Percentiles rank a stretch among this genome's conserved stretches.
phyloP scores from a whole-genome alignment of 2,329 filamentous ascomycete genomes.

The Onygenales sp. region DNA sequence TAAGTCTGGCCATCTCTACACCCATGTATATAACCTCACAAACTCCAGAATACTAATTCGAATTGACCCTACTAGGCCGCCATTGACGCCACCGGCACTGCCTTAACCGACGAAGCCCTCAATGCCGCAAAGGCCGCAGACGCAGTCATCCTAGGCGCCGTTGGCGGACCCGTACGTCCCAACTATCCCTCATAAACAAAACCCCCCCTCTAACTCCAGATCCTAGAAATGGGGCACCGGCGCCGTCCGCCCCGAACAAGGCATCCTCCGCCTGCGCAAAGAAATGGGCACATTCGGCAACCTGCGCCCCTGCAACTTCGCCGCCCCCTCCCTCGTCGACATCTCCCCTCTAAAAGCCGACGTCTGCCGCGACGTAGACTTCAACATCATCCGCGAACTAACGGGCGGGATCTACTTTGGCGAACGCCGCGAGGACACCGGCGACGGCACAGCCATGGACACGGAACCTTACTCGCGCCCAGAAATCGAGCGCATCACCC shows the following conservation, averaged over 20 bases:
- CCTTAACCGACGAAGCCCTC: slow-evolving; percentile 76
- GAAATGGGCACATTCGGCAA: slow-evolving; percentile 92
- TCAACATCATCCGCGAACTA: slow-evolving; percentile 85
- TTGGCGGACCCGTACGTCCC: slow-evolving; percentile 63
- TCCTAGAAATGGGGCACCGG: slow-evolving; percentile 75
- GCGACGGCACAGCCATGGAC: slow-evolving; percentile 68
- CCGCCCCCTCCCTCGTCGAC: slow-evolving; percentile 73
- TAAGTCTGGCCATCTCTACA: slow-evolving; percentile 42
- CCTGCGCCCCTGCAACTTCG: slow-evolving; percentile 92
- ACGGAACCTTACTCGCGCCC: slow-evolving; percentile 74
- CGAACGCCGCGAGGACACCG: slow-evolving; percentile 66
- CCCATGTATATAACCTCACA: too few relatives aligned
- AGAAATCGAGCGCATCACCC: slow-evolving; percentile 81
- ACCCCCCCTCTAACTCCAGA: slow-evolving; percentile 20
- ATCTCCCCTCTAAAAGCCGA: slow-evolving; percentile 78
- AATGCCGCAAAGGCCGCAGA: slow-evolving; percentile 73
- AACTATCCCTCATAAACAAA: slow-evolving; percentile 4
- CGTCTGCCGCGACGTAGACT: slow-evolving; percentile 78
- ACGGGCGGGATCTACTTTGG: slow-evolving; percentile 96
- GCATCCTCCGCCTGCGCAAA: slow-evolving; percentile 81
- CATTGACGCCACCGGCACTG: slow-evolving; percentile 69
- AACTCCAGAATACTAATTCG: neutral
- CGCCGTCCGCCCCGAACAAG: slow-evolving; percentile 80
- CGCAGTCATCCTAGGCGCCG: slow-evolving; percentile 84
- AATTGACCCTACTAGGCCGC: slow-evolving; percentile 53